Percentiles rank a stretch among this genome's conserved stretches.
Conservation (phyloP, 441 rosid genomes). For the Populus trichocarpa region DNA sequence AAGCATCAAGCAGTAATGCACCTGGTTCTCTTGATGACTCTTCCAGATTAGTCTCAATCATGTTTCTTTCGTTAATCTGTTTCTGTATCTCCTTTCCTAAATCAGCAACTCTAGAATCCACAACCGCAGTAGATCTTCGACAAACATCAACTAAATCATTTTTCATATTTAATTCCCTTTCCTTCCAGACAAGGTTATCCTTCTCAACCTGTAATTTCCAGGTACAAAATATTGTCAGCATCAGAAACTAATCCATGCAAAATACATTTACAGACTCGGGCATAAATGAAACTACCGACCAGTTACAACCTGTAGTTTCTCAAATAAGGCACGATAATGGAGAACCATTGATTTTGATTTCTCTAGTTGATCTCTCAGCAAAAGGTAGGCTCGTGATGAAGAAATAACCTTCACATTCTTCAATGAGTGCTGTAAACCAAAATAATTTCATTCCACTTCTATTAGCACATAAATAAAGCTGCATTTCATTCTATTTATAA, state of each 20-base stretch:
- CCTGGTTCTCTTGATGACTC: constrained; percentile 78
- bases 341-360: constrained; percentile 71
- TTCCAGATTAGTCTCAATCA: constrained; percentile 61
- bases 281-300: constrained; percentile 52
- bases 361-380: constrained; percentile 67
- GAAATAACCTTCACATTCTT: constrained; percentile 69
- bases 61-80: constrained; percentile 54
- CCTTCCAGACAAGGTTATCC: constrained; percentile 84
- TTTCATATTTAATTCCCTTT: constrained; percentile 73
- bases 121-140: constrained; percentile 63
- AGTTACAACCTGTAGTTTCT: constrained; percentile 97
- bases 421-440: constrained; percentile 61
- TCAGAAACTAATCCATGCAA: constrained; percentile 27
- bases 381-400: constrained; percentile 65
- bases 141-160: constrained; percentile 71
- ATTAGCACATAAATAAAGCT: constrained; percentile 18
- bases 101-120: constrained; percentile 66
- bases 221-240: constrained; percentile 30
- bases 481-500: constrained; percentile 18
- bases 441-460: constrained; percentile 31
- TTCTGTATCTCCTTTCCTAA: constrained; percentile 63
- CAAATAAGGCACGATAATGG: constrained; percentile 63
- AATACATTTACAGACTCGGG: constrained; percentile 27
- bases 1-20: constrained; percentile 26
- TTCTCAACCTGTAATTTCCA: constrained; percentile 68